Conservation (phyloP, 805 yeast genomes). For the Sungouiozyma ichnusensis region DNA sequence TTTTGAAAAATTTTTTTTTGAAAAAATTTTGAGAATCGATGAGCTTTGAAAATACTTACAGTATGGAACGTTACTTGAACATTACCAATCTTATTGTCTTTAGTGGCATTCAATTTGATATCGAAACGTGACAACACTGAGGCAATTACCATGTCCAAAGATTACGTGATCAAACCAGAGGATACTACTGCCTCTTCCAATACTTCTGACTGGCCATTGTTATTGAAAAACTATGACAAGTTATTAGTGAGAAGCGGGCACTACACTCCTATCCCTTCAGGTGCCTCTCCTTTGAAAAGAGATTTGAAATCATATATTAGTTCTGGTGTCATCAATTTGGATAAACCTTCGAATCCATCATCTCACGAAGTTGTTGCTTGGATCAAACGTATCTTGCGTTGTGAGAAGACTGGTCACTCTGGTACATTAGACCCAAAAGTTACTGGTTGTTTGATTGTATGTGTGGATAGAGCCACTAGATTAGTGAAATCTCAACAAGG, state of each 20-base stretch:
- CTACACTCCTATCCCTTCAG: constrained; percentile 94
- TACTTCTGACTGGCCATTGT: constrained; percentile 91
- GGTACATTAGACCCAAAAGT: constrained; percentile 99
- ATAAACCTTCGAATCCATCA: constrained; percentile 96
- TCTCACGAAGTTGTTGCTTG: constrained; percentile 99
- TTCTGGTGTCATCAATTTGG: constrained; percentile 93
- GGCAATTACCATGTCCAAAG: constrained; percentile 68
- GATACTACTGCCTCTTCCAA: constrained; percentile 65
- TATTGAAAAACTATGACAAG: constrained; percentile 89
- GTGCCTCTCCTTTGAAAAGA: constrained; percentile 89
- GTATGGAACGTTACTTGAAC: not conserved
- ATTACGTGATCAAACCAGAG: constrained; percentile 82
- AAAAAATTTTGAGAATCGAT: constrained; percentile 1
- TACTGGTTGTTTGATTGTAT: constrained; percentile 96
- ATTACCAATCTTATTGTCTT: too few species aligned
- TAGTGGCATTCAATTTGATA: too few species aligned
- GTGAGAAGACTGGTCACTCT: constrained; percentile 97
- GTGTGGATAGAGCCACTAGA: constrained; percentile 96
- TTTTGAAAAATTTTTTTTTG: not conserved
- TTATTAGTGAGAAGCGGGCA: constrained; percentile 91
- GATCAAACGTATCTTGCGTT: constrained; percentile 91
- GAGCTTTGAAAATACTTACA: constrained; percentile 2
- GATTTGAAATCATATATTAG: constrained; percentile 82
- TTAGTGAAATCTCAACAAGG: constrained; percentile 98
- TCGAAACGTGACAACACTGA: too few species aligned